These are phyloP conservation scores for Russula sp. DNA, from an alignment of 768 basidiomycete species.

Conservation along the genomic window DNA sequence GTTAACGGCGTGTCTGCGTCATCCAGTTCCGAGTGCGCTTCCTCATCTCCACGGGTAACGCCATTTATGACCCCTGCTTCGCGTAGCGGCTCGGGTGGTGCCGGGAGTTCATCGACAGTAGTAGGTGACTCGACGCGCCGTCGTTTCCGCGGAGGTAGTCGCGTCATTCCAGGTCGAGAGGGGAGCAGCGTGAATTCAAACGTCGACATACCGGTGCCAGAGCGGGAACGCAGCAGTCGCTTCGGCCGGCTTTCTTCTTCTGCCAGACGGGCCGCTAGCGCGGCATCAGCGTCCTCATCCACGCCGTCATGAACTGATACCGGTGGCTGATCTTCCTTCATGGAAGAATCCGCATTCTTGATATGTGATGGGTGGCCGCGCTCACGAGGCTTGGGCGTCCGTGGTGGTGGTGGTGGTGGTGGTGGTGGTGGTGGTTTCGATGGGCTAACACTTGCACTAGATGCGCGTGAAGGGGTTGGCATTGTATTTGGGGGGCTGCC, in stretches of 20 bases:
- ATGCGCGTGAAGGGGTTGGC: constrained; percentile 7
- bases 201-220: constrained; percentile 23
- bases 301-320: constrained; percentile 12
- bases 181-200: constrained; percentile 15
- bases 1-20: constrained; percentile 46
- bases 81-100: constrained; percentile 6
- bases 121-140: constrained; percentile 28
- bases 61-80: constrained; percentile 4
- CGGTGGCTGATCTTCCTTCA: constrained; percentile 20
- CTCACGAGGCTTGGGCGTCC: neutral
- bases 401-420: too few species aligned
- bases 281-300: constrained; percentile 24
- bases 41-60: constrained; percentile 20
- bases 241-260: constrained; percentile 25
- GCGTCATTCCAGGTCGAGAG: neutral
- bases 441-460: constrained; percentile 6
- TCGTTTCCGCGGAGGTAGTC: constrained; percentile 25
- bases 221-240: constrained; percentile 28
- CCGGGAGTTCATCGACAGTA: constrained; percentile 17
- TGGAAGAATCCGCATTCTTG: constrained; percentile 12
- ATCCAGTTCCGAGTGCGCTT: constrained; percentile 40
- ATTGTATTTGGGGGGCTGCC: constrained; percentile 15
- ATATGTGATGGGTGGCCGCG: neutral
- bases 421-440: constrained; percentile 2
- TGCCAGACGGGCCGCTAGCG: constrained; percentile 27